Evolutionary conservation across 2,329 filamentous ascomycete genomes (phyloP).

Genomic region (Penicillium sp.): DNA sequence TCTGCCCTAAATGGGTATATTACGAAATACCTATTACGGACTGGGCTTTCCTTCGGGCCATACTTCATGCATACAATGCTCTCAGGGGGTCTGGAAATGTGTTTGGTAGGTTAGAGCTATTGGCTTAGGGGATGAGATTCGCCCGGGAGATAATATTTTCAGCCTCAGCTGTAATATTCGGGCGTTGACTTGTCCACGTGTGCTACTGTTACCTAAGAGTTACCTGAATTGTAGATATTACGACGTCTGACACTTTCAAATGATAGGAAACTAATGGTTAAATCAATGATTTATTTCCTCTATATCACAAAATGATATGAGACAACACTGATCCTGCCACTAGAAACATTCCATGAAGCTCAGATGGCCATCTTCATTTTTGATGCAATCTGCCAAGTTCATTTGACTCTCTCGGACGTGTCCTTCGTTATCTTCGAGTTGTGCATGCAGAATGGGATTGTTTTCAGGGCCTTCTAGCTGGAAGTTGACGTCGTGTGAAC

Average conservation of each 20-base stretch:
- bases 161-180: slow-evolving; percentile 9
- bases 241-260: neutral
- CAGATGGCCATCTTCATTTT: slow-evolving; percentile 17
- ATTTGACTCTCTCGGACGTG: slow-evolving; percentile 4
- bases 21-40: neutral
- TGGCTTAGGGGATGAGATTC: neutral
- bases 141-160: slow-evolving; percentile 3
- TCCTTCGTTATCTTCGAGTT: slow-evolving; percentile 12
- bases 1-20: slow-evolving; percentile 7
- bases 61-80: neutral
- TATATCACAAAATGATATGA: neutral
- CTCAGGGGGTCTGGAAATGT: neutral
- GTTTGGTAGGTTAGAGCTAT: neutral
- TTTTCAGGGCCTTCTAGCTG: slow-evolving; percentile 12
- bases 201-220: neutral
- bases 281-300: neutral
- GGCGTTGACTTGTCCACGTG: neutral
- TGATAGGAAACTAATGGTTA: neutral
- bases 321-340: neutral
- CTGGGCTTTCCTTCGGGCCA: neutral
- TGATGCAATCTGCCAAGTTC: slow-evolving; percentile 18
- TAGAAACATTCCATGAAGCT: slow-evolving; percentile 20
- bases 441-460: slow-evolving; percentile 15
- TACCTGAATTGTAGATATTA: neutral
- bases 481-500: slow-evolving; percentile 9